A percentile compares a stretch with the other conserved stretches of the same genome.
Evolutionary conservation across 306 rosid genomes (phyloP).

Genomic region (Inga leiocalycina): DNA sequence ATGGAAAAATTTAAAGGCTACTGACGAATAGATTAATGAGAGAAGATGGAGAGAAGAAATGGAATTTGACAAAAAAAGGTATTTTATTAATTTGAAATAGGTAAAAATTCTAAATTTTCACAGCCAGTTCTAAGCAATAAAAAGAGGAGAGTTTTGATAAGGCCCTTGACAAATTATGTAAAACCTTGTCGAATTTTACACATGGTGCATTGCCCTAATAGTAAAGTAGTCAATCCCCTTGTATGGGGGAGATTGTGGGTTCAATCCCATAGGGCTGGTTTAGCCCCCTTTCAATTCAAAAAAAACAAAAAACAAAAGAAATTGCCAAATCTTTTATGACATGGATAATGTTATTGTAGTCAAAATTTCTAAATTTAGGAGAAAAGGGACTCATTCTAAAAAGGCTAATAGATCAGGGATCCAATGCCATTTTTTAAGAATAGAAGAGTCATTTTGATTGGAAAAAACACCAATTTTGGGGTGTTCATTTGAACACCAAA

Average conservation of each 20-base stretch:
- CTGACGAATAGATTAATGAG: no score
- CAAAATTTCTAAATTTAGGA: neutral
- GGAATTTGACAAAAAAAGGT: no score
- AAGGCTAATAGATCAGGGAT: neutral
- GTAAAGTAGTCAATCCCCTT: neutral
- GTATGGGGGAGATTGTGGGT: neutral
- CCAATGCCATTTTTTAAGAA: neutral
- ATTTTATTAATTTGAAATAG: no score
- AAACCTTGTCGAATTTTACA: neutral
- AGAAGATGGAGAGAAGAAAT: no score
- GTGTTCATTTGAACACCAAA: neutral
- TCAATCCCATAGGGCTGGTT: neutral
- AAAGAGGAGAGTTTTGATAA: no score
- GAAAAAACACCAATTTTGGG: neutral
- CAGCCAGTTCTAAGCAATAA: no score
- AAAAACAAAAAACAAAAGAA: no score
- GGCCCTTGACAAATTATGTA: no score
- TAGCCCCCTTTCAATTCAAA: neutral
- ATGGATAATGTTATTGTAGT: neutral
- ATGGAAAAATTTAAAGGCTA: no score
- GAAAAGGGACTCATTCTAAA: neutral
- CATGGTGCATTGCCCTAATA: neutral
- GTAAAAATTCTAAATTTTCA: no score
- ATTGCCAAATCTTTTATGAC: neutral
- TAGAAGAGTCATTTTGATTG: neutral